Base-by-base conservation (phyloP, 1,284 basidiomycete species). In the Omphalotus olearius region DNA sequence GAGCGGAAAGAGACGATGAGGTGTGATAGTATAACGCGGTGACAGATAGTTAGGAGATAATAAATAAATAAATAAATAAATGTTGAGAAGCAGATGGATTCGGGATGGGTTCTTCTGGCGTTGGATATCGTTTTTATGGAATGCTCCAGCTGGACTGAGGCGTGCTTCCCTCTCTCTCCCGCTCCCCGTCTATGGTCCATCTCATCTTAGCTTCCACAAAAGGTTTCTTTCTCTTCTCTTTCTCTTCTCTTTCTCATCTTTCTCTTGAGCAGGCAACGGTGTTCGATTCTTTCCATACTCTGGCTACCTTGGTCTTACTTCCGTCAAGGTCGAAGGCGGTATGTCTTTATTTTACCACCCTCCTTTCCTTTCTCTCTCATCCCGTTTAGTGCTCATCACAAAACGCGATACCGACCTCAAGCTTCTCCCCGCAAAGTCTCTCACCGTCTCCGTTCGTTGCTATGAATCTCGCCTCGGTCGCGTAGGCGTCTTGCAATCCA, bases 271-370 rank as follows among this genome's bases (percentile, higher is more conserved):
- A 35, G 57, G 62, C 61, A 88, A 86, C 68, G 82, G 79, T 57
- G 73, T 80, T 54, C 78, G 83, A 54, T 84, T 75, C 68, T 93
- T 90, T 68, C 88, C 91, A 53, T 72, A 80, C 73, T 69, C 72
- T 52, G 91, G 90, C 63, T 85, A 82, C 68, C 82, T 92, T 57
- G 91, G 87, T 57, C 76, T 92, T 63, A 88, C 87, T 36, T 83
- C 87, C 57, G 73, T 93, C 68, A 79, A 78, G 59, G 76, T 91
- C 59, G 83, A 89, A 66, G 91, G 90, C 67, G 67, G 85, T 83
- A 59, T 59, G 81, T 28, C 77, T 35, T 46, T n/a, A n/a, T 52
- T 25, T 51, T 51, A 28, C 45, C 50, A 42, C 54, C 46, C 40
- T 51, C 39, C 48, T 47, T 45, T 42, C 50, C 14, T 52, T 48